Base-by-base conservation (phyloP, 352 stramenopile genomes). In the Globisporangium acanthophoron region DNA sequence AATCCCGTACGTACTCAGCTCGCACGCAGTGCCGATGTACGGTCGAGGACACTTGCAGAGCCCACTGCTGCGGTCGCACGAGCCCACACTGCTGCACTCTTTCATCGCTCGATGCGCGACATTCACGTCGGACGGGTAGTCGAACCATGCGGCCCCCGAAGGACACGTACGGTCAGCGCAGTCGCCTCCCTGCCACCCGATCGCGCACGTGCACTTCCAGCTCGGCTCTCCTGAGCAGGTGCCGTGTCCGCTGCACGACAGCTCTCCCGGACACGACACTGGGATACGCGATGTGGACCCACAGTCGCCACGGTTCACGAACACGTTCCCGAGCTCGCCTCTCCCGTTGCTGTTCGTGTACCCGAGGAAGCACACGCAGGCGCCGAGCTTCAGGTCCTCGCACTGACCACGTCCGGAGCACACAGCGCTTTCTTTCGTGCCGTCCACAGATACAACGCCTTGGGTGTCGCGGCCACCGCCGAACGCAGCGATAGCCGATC, bases 191-290 rank as follows among this genome's bases (percentile, higher is more conserved):
- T 65, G 67, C 86, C 88, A 96, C 20, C 81, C 85, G 35, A 86
- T 70, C 5, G 78, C 65, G 37, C 88, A 96, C 1, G 71, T 62
- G 56, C 86, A 96, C 13, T 69, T 73, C 37, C 81, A 92, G 0
- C 65, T 69, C 9, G 68, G 78, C 3, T 46, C 59, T 11, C 70
- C 73, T 1, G 76, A 87, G 64, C 86, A 96, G 6, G 66, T 81
- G 8, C 88, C 88, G 33, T 96, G 87, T 1, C 87, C 85, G 51
- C 78, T 92, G 56, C 82, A 92, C 9, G 76, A 63, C 5, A 92
- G 52, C 21, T 92, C 83, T 5, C 83, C 83, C 0, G 80, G 83
- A 64, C 80, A 90, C 2, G 65, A 72, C 24, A 88, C 69, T 11
- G 73, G 76, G 40, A 87, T 89, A 20, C 67, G 66, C 11, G 78